Base-by-base conservation (phyloP, 805 yeast species). In the Kodamaea nitidulidarum region DNA sequence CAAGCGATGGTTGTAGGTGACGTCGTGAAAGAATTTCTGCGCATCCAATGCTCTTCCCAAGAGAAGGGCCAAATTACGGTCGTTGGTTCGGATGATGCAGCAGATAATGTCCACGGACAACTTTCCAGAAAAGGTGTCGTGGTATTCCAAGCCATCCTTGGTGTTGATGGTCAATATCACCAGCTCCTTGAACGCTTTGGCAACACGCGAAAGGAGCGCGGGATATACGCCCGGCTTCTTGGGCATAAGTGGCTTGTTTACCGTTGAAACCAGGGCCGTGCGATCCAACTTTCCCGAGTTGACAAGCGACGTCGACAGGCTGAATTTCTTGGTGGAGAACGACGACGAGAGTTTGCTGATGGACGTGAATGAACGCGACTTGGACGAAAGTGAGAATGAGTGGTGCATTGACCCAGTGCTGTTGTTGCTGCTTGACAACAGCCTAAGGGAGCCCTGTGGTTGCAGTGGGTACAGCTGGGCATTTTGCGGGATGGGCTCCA, bases 91-190 rank as follows among this genome's bases (percentile, higher is more conserved):
- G 36, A 91, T 81, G 38, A 93, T 84, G 41, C 82, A 72, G 41
- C 95, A 82, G 43, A 93, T 80, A n/a, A 81, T 75, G 58, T 88
- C 96, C 21, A 93, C 95, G 1, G 98, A 96, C 61, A 87, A 93
- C 15, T 86, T 72, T 24, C 98, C 98, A 0, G 96, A 84, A 55
- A 93, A 93, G 0, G 97, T 82, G 55, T 90, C 95, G 56, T 95
- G 84, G 61, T 88, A 91, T 45, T 88, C 84, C 49, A 90, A 73
- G 12, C 96, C 96, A 63, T 90, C 91, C 56, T 91, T 93, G 56
- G 83, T 84, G 47, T 86, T 79, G 43, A 88, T 87, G 2, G 88
- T 84, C 10, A 85, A 57, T 15, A 76, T 76, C 21, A 88, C 73
- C 15, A 79, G 67, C 43, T 82, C 86, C 47, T 80, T 77, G 60